A percentile compares a stretch with the other conserved stretches of the same genome.
These are phyloP conservation scores for Tylopilus balloui DNA, from an alignment of 768 basidiomycete genomes.

Conservation along the genomic window DNA sequence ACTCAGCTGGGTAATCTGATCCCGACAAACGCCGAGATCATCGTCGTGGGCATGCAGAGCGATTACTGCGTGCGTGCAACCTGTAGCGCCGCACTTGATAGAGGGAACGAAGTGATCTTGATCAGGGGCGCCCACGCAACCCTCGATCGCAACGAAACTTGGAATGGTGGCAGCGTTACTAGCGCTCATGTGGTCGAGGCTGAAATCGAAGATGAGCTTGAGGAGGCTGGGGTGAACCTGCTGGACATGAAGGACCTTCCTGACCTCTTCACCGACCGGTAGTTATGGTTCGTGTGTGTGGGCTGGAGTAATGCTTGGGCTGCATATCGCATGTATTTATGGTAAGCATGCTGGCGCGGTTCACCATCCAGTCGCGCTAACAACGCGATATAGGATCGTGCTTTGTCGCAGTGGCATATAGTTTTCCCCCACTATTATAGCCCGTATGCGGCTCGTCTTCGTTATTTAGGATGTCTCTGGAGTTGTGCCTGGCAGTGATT, in stretches of 20 bases:
- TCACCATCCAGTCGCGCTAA: constrained; percentile 1
- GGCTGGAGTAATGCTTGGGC: background rate
- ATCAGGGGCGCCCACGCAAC: constrained; percentile 65
- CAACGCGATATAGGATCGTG: background rate
- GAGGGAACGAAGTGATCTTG: constrained; percentile 64
- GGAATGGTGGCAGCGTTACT: constrained; percentile 53
- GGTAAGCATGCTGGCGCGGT: constrained; percentile 9
- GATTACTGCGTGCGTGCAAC: constrained; percentile 57
- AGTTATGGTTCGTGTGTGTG: constrained; percentile 3
- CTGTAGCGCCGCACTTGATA: constrained; percentile 55
- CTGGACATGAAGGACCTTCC: constrained; percentile 64
- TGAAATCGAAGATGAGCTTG: constrained; percentile 62
- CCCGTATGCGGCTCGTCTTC: background rate
- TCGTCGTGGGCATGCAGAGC: constrained; percentile 64
- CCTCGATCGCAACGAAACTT: constrained; percentile 59
- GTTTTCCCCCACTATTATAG: background rate
- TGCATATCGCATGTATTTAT: background rate
- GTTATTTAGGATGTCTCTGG: background rate
- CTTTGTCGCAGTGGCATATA: background rate
- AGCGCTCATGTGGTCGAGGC: constrained; percentile 48
- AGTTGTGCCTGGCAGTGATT: background rate
- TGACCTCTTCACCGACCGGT: constrained; percentile 56
- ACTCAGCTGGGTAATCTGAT: constrained; percentile 50
- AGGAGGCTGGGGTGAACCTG: constrained; percentile 62
- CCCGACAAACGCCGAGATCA: constrained; percentile 51